Conservation (phyloP, 1,284 basidiomycete genomes). For the Pyrrhoderma lamaoense region DNA sequence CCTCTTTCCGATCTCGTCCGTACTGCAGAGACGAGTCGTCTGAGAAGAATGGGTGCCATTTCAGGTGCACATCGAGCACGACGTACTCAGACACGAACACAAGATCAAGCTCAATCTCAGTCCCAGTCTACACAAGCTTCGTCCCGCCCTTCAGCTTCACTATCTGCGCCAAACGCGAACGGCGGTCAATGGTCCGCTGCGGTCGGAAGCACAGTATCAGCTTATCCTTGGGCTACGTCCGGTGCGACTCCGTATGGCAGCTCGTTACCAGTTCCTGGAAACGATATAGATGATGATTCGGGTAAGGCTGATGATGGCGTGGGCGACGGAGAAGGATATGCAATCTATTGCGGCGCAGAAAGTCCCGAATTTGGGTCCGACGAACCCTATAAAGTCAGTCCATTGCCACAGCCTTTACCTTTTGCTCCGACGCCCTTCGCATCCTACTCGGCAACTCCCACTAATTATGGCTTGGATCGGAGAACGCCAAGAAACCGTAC, state of each 20-base stretch:
- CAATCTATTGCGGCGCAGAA: conserved; percentile 16
- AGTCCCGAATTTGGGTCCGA: conserved; percentile 12
- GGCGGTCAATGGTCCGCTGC: no score
- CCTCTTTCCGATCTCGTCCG: conserved; percentile 62
- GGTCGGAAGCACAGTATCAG: no score
- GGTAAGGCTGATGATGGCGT: conserved; percentile 5
- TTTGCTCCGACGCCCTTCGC: neutral
- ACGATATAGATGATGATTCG: conserved; percentile 13
- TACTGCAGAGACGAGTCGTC: conserved; percentile 60
- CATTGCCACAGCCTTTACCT: conserved; percentile 6
- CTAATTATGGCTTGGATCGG: neutral
- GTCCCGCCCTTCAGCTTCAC: neutral
- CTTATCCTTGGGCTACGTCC: conserved; percentile 5
- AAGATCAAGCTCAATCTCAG: conserved; percentile 3
- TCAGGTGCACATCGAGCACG: conserved; percentile 12
- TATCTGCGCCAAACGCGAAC: neutral
- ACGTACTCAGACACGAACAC: conserved; percentile 1
- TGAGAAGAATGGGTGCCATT: conserved; percentile 65
- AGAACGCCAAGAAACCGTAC: neutral
- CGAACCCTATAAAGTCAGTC: conserved; percentile 12
- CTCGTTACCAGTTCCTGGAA: neutral
- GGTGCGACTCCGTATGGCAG: neutral
- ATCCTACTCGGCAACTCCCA: no score
- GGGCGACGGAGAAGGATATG: conserved; percentile 8
- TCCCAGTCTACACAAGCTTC: neutral